Evolutionary conservation across 1,284 basidiomycete genomes (phyloP).

Genomic region (Naganishia liquefaciens): DNA sequence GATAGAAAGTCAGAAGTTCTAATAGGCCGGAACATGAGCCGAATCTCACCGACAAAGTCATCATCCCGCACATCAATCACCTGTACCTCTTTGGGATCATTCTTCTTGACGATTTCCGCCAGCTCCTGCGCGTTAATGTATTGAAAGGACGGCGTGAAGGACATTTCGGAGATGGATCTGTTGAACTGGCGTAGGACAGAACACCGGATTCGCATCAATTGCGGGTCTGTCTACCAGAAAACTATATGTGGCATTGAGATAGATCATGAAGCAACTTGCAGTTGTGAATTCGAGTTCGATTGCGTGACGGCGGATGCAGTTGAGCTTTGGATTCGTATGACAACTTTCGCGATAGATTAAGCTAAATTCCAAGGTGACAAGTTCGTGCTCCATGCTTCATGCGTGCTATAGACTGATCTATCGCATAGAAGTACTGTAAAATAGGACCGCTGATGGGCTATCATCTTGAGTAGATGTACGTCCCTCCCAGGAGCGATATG

Average conservation of each 20-base stretch:
- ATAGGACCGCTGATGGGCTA: too few relatives aligned
- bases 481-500: too few relatives aligned
- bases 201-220: background rate
- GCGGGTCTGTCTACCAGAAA: background rate
- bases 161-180: conserved; percentile 39
- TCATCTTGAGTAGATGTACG: too few relatives aligned
- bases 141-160: conserved; percentile 45
- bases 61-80: conserved; percentile 52
- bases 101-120: conserved; percentile 48
- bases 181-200: background rate
- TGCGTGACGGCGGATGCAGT: conserved; percentile 13
- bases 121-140: conserved; percentile 51
- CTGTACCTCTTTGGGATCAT: conserved; percentile 40
- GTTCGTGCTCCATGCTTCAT: background rate
- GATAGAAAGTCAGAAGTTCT: background rate
- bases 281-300: conserved; percentile 1
- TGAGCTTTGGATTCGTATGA: too few relatives aligned
- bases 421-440: background rate
- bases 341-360: too few relatives aligned
- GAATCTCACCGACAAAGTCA: conserved; percentile 50
- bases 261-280: background rate
- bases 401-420: background rate
- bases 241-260: background rate
- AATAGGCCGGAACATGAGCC: background rate
- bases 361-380: background rate